Base-by-base conservation (phyloP, 2,329 filamentous ascomycete genomes). In the Cryoendolithus antarcticus region DNA sequence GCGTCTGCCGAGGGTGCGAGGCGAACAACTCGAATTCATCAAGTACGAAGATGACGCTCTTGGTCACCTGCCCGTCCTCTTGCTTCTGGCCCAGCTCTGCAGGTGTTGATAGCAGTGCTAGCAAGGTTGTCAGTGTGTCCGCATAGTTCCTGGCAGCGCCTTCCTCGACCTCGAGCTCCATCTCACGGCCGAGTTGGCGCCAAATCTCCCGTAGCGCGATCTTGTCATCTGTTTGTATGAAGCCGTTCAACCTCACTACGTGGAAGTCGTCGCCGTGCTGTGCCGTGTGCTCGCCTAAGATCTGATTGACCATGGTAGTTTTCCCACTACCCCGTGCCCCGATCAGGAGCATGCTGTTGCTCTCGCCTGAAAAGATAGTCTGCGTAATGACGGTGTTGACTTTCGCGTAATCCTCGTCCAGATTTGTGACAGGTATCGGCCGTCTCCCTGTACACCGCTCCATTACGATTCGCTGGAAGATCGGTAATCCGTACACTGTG, bases 11-110 rank as follows among this genome's bases (percentile, higher is more conserved):
- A 2, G 86, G 81, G 58, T 98, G 91, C 2, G 81, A 78, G n/a
- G 88, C 85, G 60, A 98, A 98, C 11, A 95, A 73, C 60, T 98
- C 91, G 53, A 98, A 96, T 57, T 98, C 91, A 50, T 96, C 88
- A 46, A 98, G 78, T 39, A 96, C 65, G 58, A 98, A 96, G 32
- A 98, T 68, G 35, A 98, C 82, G 1, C 88, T 89, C 54, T 88
- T 91, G 2, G 88, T 84, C 1, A 86, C 81, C 38, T 83, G 70
- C 32, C 64, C 62, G 0, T 34, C 68, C 55, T 47, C 66, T 52
- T 55, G 57, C 13, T 75, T 70, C 9, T 72, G 68, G 21, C 86
- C 80, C 31, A 75, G 59, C 54, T 96, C 91, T 2, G 86, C 82
- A 0, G 89, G 88, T 59, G 96, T 89, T 0, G 89, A 95, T 1